Evolutionary conservation across 2,329 filamentous ascomycete genomes (phyloP), one percentile per base, ranked within the genome.

Genomic region (Domatiomyces globalis): DNA sequence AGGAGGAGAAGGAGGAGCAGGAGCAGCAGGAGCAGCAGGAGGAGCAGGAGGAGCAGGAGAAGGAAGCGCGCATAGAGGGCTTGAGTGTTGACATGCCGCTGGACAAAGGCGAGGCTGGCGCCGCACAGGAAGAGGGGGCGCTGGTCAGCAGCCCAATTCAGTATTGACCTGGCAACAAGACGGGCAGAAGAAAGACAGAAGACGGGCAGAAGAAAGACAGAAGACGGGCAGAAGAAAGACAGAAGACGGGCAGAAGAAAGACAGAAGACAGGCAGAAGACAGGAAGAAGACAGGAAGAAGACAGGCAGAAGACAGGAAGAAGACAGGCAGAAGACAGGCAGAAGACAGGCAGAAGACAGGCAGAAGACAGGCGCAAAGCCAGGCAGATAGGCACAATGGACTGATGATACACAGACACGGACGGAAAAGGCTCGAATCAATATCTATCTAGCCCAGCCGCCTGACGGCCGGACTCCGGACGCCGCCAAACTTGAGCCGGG

Each of bases 401-500:
- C 22, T 25, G 22, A 33, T 33, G 29, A 9, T 12, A 33, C 4
- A 39, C 4, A 39, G 1, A 39, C 10, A 39, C 15, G 33, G 29
- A 33, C 4, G 12, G 10, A 39, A 39, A 39, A 15, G 9, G 33
- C 10, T 39, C 10, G 12, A 39, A 15, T 39, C 4, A 39, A 39
- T 39, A 7, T 12, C 9, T 39, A 39, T 39, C 33, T 39, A 39
- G 33, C 80, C 79, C 72, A 96, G 71, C 72, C 92, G 84, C 70
- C 89, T 89, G 42, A 82, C 84, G 66, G 83, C 86, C 67, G 78
- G 79, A 73, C 87, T 90, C 69, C 89, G 85, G 42, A 85, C 87
- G 64, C 92, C 94, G 70, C 89, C 92, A 74, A 96, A 95, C 75
- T 98, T 98, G 68, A 96, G 69, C 63, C 84, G 84, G 51, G 90